Conservation (phyloP, 2,329 filamentous ascomycete species). For the Magnaporthales sp. region DNA sequence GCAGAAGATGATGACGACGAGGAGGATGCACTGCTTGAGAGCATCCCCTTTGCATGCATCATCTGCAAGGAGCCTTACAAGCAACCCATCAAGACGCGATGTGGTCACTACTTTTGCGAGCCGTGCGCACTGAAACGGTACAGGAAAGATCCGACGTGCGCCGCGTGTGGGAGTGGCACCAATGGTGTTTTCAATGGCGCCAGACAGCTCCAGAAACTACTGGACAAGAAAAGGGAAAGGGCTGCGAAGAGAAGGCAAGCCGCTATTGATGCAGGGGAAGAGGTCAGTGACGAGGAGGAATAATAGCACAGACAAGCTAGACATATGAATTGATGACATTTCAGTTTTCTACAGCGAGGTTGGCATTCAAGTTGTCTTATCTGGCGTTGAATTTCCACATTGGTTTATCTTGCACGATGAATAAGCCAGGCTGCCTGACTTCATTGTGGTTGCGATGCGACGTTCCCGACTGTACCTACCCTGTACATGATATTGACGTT, state of each 20-base stretch:
- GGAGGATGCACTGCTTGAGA: slow-evolving; percentile 66
- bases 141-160: slow-evolving; percentile 77
- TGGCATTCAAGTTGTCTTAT: not conserved
- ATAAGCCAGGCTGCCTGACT: not conserved
- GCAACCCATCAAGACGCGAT: slow-evolving; percentile 76
- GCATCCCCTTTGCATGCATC: slow-evolving; percentile 83
- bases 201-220: slow-evolving; percentile 70
- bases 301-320: not conserved
- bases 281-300: slow-evolving; percentile 35
- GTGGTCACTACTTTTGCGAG: slow-evolving; percentile 95
- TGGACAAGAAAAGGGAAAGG: slow-evolving; percentile 63
- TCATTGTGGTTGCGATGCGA: not conserved
- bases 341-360: not conserved
- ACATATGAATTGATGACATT: not conserved
- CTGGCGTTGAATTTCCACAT: not conserved
- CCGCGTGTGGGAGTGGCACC: slow-evolving; percentile 72
- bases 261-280: slow-evolving; percentile 41
- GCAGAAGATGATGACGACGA: slow-evolving; percentile 40
- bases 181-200: slow-evolving; percentile 85
- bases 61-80: slow-evolving; percentile 76
- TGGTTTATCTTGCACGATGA: not conserved
- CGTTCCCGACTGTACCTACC: not conserved
- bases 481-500: not conserved
- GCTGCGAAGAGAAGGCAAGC: slow-evolving; percentile 48
- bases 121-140: slow-evolving; percentile 81